Base-by-base conservation (phyloP, 2,329 filamentous ascomycete species). In the Stromatinia cepivora region DNA sequence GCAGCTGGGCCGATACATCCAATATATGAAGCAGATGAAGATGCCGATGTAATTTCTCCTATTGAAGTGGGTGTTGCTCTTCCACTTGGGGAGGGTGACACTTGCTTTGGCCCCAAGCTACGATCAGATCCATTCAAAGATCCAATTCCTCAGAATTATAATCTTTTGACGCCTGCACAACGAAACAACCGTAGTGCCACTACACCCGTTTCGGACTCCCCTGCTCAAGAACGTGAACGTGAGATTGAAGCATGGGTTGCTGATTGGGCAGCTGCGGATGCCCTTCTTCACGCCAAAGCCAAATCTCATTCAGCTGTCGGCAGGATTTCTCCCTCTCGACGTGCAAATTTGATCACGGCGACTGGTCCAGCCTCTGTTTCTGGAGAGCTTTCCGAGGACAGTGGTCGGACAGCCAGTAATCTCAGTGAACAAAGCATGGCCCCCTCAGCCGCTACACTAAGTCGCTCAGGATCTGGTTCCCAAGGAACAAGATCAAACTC, bases 21-120 rank as follows among this genome's bases (percentile, higher is more conserved):
- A 0, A 90, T 90, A 58, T 87, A 88, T 17, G 87, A 89, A 70
- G 87, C 89, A 71, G 85, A 88, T 64, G 85, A 87, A 69, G 81
- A 81, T 36, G 75, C 75, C 50, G 66, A 63, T 13, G 52, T 67
- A 22, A 63, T 69, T 28, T 70, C 59, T 10, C 66, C 70, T 8
- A 69, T 63, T 58, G 71, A 64, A 25, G 72, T 76, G 10, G 74
- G 75, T 7, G 28, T 76, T 48, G 75, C 73, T 4, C 56, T 75
- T 53, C 67, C 67, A 52, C 31, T 70, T 39, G 68, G 57, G 45
- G 72, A 73, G 8, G 22, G 31, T 1, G 59, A 63, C 5, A 17
- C 45, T 10, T 63, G 39, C 31, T 63, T 67, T 28, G 69, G 73
- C 39, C 57, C 46, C 34, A 73, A 73, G 39, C 70, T 72, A 22